Base-by-base conservation (phyloP, 306 rosid species). In the Erythrophleum fordii region DNA sequence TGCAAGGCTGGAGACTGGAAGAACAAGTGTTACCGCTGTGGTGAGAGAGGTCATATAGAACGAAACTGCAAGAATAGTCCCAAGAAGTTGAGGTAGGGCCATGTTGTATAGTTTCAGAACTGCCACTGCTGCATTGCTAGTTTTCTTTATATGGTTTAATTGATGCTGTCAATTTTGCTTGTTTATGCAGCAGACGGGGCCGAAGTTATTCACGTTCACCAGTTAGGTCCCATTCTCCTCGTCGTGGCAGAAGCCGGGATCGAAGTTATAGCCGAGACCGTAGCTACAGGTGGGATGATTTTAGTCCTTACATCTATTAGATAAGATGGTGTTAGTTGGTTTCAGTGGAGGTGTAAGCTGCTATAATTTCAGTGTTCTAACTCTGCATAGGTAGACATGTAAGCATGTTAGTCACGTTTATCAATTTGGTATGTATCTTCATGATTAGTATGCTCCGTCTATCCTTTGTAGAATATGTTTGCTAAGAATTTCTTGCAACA, bases 1-100 rank as follows among this genome's bases (percentile, higher is more conserved):
- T 92, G 97, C 88, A 90, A 90, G 61, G 95, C 97, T 67, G 97
- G 97, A 26, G 97, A 92, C 73, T 92, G 97, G 97, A 92, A 92
- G 87, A 92, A 90, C 86, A 92, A 90, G 51, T 92, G 97, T 75
- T 92, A 92, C 77, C 93, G 97, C 51, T 90, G 97, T 82, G 97
- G 97, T n/a, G 97, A 90, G 79, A 87, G 97, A 76, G 97, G 97
- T 68, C 97, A 92, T 81, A 89, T 92, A 11, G 97, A 92, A 72
- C 86, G 89, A 39, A 89, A 90, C 71, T 92, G 97, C 85, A 89
- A 92, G 81, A 92, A 90, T 82, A 92, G 97, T 72, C 95, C 95
- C 42, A 89, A 92, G 82, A 89, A 92, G 62, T 60, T 86, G 83
- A 92, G 88, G 97, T 90, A 13, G 41, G 64, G 17, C 17, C 44